phyloP scores from a whole-genome alignment of 129 eudicot genomes.

The Glebionis coronaria region DNA sequence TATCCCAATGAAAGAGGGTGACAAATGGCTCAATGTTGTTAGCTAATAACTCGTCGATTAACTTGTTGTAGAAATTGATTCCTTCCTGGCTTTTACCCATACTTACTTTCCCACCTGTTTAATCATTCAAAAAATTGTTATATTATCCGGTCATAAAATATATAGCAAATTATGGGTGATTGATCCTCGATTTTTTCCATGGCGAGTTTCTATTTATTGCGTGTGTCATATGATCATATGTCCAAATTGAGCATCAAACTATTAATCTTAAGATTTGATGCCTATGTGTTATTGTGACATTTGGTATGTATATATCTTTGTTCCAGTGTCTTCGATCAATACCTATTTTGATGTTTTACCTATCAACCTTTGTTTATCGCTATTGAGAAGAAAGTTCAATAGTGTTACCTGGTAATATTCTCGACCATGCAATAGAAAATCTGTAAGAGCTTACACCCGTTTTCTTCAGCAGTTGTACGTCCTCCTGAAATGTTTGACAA shows the following conservation, averaged over 20 bases:
- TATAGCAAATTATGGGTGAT: too few species aligned
- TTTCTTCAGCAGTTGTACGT: constrained; percentile 14
- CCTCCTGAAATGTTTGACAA: too few species aligned
- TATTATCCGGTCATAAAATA: too few species aligned
- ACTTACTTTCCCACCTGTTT: constrained; percentile 34
- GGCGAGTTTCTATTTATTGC: too few species aligned
- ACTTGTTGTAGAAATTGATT: constrained; percentile 33
- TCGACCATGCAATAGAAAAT: constrained; percentile 47
- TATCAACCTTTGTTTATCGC: too few species aligned
- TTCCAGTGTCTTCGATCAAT: too few species aligned
- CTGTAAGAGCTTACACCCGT: constrained; percentile 35
- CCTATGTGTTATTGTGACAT: too few species aligned
- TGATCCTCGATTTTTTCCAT: too few species aligned
- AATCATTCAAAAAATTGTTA: neutral
- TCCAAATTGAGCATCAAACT: neutral
- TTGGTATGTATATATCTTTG: too few species aligned
- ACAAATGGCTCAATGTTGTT: constrained; percentile 35
- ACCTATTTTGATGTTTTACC: neutral
- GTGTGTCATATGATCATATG: too few species aligned
- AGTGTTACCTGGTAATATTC: constrained; percentile 37
- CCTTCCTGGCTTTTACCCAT: constrained; percentile 38
- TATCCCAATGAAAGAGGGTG: constrained; percentile 38
- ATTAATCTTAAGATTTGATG: neutral
- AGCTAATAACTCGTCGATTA: constrained; percentile 36
- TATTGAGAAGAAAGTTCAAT: too few species aligned